phyloP scores from a whole-genome alignment of 129 eudicot genomes.

The Helianthus annuus region HanXRQr2.0-SUNRISE NC_035437.2:11189138-11189637 shows the following conservation, averaged over 20 bases:
- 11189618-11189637: constrained; percentile 30
- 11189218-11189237: constrained; percentile 67
- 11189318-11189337: constrained; percentile 37
- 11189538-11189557: constrained; percentile 48
- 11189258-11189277: constrained; percentile 56
- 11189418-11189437: constrained; percentile 35
- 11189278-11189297: constrained; percentile 52
- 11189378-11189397: constrained; percentile 48
- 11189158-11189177: constrained; percentile 53
- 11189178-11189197: constrained; percentile 56
- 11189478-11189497: constrained; percentile 34
- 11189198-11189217: constrained; percentile 60
- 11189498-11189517: constrained; percentile 53
- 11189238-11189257: constrained; percentile 82
- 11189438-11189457: constrained; percentile 42
- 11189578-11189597: constrained; percentile 75
- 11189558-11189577: constrained; percentile 33
- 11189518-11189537: constrained; percentile 45
- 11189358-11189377: constrained; percentile 54
- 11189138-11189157: constrained; percentile 75
- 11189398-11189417: constrained; percentile 32
- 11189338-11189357: constrained; percentile 27
- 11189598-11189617: constrained; percentile 49
- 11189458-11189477: constrained; percentile 43
- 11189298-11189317: constrained; percentile 79